phyloP scores from a whole-genome alignment of 2,329 filamentous ascomycete species.

The Fusarium lateritium region DNA sequence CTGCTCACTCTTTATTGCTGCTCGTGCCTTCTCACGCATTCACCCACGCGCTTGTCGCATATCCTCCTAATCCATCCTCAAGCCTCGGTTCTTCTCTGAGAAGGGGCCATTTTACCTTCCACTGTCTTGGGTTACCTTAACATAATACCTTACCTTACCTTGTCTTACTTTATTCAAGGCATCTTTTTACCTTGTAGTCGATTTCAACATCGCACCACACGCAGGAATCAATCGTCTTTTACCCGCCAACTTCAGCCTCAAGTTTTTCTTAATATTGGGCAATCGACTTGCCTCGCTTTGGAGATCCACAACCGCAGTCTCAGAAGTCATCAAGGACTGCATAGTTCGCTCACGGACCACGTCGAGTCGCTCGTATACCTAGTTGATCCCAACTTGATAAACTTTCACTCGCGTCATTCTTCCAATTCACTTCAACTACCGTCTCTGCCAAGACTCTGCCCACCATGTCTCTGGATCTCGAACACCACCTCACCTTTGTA shows the following conservation, averaged over 20 bases:
- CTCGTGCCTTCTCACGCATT: slow-evolving; percentile 6
- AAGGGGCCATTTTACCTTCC: slow-evolving; percentile 15
- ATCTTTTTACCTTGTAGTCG: slow-evolving; percentile 25
- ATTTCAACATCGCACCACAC: slow-evolving; percentile 34
- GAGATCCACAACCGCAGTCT: slow-evolving; percentile 36
- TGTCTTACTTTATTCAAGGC: neutral
- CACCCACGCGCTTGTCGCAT: slow-evolving; percentile 10
- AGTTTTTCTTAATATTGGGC: slow-evolving; percentile 12
- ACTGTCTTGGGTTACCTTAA: slow-evolving; percentile 8
- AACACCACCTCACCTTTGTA: slow-evolving; percentile 88
- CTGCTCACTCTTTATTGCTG: slow-evolving; percentile 34
- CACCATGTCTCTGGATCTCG: slow-evolving; percentile 79
- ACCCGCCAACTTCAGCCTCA: slow-evolving; percentile 6
- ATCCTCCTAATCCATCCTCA: neutral
- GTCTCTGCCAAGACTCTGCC: slow-evolving; percentile 24
- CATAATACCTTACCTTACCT: neutral
- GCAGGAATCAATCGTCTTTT: slow-evolving; percentile 1
- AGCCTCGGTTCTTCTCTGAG: slow-evolving; percentile 25
- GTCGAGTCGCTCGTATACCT: slow-evolving; percentile 15
- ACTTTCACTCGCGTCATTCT: slow-evolving; percentile 24
- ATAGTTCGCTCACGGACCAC: slow-evolving; percentile 31
- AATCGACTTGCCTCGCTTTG: slow-evolving; percentile 7
- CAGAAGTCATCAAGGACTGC: slow-evolving; percentile 19
- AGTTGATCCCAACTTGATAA: slow-evolving; percentile 25
- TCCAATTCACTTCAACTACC: slow-evolving; percentile 9